These are phyloP conservation scores for Syzygium syzygioides DNA, from an alignment of 441 rosid genomes.

Conservation along the genomic window DNA sequence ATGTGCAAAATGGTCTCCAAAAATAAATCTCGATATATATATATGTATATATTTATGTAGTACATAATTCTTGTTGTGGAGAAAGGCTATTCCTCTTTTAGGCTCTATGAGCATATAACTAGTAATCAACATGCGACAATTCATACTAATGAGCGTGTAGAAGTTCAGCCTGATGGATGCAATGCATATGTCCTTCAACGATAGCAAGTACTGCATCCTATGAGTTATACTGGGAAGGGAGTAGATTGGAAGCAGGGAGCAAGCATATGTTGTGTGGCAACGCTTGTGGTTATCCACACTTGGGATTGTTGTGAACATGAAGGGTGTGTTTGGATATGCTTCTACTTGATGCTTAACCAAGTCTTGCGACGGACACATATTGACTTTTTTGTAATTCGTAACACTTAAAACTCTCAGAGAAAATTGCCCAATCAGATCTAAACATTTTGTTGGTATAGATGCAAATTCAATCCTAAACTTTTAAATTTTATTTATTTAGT, in stretches of 20 bases:
- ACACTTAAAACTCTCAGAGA: not conserved
- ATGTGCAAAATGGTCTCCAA: too few relatives aligned
- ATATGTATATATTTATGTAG: too few relatives aligned
- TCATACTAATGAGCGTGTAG: not conserved
- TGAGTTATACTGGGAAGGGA: too few relatives aligned
- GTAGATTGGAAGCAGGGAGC: not conserved
- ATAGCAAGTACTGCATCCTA: too few relatives aligned
- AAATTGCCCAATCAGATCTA: not conserved
- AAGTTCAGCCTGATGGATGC: too few relatives aligned
- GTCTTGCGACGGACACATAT: not conserved
- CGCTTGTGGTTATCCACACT: not conserved
- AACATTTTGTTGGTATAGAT: not conserved
- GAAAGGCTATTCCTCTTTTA: too few relatives aligned
- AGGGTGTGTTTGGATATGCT: not conserved
- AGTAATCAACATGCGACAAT: too few relatives aligned
- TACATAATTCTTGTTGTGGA: too few relatives aligned
- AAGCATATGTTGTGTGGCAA: not conserved
- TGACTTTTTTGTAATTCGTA: not conserved
- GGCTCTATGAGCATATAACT: too few relatives aligned
- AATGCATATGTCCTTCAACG: too few relatives aligned
- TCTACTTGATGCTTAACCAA: not conserved
- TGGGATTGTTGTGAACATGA: not conserved
- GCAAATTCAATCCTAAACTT: not conserved
- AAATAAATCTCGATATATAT: too few relatives aligned
- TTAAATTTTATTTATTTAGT: not conserved